Evolutionary conservation across 2,329 filamentous ascomycete species (phyloP).

Genomic region (Apiospora hydei): DNA sequence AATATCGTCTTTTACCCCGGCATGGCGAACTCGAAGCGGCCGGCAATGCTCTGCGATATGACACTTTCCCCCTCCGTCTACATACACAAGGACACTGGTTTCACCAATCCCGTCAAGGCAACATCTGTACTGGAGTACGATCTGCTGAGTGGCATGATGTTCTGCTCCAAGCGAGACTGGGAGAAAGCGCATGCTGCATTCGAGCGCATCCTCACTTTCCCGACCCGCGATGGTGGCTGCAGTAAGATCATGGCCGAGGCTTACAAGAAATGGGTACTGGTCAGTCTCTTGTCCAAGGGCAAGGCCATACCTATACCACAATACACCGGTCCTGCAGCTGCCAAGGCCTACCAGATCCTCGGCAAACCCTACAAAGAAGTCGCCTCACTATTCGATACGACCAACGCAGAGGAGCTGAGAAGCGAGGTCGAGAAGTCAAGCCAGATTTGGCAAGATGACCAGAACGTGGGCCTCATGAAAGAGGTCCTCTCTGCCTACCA

Average conservation of each 20-base stretch:
- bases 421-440: conserved; percentile 67
- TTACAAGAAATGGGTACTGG: conserved; percentile 89
- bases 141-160: conserved; percentile 68
- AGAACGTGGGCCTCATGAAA: conserved; percentile 73
- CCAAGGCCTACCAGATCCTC: conserved; percentile 58
- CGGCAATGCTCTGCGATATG: conserved; percentile 54
- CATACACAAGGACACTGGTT: conserved; percentile 64
- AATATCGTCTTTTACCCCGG: conserved; percentile 71
- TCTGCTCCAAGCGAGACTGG: conserved; percentile 69
- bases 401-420: conserved; percentile 63
- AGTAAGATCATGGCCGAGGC: conserved; percentile 86
- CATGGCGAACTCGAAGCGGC: conserved; percentile 46
- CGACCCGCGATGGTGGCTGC: conserved; percentile 65
- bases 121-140: conserved; percentile 72
- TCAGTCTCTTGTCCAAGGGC: conserved; percentile 76
- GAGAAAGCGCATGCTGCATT: conserved; percentile 66
- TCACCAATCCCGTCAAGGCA: conserved; percentile 62
- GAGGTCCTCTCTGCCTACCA: conserved; percentile 76
- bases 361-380: conserved; percentile 76
- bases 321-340: conserved; percentile 54
- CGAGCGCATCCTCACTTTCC: conserved; percentile 71
- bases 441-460: conserved; percentile 72
- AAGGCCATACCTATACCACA: conserved; percentile 62
- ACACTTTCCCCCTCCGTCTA: conserved; percentile 58
- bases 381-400: conserved; percentile 70